Percentiles rank a stretch among this genome's conserved stretches.
phyloP scores from a whole-genome alignment of 2,329 filamentous ascomycete genomes.

The Penicillium hordei region DNA sequence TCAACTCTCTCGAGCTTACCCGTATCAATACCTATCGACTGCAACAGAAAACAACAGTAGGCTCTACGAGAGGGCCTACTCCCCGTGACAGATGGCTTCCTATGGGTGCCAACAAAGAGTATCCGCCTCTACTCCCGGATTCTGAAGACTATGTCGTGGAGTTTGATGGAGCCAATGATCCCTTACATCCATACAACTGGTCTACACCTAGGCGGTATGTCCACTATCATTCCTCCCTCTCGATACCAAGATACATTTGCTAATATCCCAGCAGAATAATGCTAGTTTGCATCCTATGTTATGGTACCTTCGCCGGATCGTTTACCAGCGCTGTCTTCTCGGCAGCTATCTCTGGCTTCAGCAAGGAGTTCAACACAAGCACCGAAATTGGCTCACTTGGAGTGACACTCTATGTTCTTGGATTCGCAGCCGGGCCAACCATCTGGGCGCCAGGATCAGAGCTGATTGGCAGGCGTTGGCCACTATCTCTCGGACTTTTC shows the following conservation, averaged over 20 bases:
- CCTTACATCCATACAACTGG: slow-evolving; percentile 56
- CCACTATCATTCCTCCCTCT: neutral
- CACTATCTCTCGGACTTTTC: slow-evolving; percentile 45
- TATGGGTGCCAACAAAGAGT: slow-evolving; percentile 47
- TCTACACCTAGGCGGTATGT: slow-evolving; percentile 45
- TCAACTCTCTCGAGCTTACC: slow-evolving; percentile 9
- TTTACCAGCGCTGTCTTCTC: slow-evolving; percentile 66
- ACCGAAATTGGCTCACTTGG: slow-evolving; percentile 42
- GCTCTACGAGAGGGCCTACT: slow-evolving; percentile 7
- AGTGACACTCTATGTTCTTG: slow-evolving; percentile 47
- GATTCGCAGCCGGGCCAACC: slow-evolving; percentile 54
- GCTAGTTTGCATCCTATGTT: slow-evolving; percentile 8
- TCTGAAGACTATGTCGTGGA: slow-evolving; percentile 57
- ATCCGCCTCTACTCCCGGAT: slow-evolving; percentile 51
- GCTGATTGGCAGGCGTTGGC: slow-evolving; percentile 56
- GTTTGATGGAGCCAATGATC: slow-evolving; percentile 55
- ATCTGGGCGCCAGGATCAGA: slow-evolving; percentile 62
- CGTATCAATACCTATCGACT: slow-evolving; percentile 12
- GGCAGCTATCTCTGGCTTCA: slow-evolving; percentile 59
- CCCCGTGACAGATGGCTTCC: slow-evolving; percentile 23
- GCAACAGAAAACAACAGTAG: slow-evolving; percentile 11
- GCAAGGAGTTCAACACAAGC: slow-evolving; percentile 50
- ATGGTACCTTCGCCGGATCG: slow-evolving; percentile 10
- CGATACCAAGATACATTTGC: neutral
- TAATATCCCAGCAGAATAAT: neutral